Percentiles rank a stretch among this genome's conserved stretches.
phyloP scores from a whole-genome alignment of 2,329 filamentous ascomycete genomes.

The Colletotrichum australisinense region DNA sequence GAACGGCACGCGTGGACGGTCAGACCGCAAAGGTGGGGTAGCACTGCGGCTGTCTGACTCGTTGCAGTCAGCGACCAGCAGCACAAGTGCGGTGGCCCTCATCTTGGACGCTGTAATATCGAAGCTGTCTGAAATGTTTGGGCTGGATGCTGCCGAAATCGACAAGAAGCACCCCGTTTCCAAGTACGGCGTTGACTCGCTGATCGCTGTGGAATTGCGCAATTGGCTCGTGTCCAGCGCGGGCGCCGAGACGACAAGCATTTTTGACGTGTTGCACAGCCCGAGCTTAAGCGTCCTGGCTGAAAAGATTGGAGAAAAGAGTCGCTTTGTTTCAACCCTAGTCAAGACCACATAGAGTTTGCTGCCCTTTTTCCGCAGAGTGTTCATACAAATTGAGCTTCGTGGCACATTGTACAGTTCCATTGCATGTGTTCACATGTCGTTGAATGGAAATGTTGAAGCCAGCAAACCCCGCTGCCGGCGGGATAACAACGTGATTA shows the following conservation, averaged over 20 bases:
- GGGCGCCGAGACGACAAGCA: slow-evolving; percentile 28
- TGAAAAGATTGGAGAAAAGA: slow-evolving; percentile 26
- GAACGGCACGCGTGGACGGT: not conserved
- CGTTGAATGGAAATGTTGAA: no score
- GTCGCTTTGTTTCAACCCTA: not conserved
- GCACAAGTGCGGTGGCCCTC: not conserved
- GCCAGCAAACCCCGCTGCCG: no score
- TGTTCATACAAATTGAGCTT: no score
- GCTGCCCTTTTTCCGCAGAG: no score
- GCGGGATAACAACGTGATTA: no score
- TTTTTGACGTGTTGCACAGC: slow-evolving; percentile 28
- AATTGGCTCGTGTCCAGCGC: slow-evolving; percentile 41
- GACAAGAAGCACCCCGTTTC: slow-evolving; percentile 38
- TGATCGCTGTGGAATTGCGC: slow-evolving; percentile 45
- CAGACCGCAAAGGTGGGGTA: not conserved
- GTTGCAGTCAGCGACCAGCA: slow-evolving; percentile 3
- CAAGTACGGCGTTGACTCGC: slow-evolving; percentile 45
- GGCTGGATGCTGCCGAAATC: slow-evolving; percentile 41
- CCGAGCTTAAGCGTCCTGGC: slow-evolving; percentile 17
- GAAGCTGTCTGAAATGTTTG: slow-evolving; percentile 41
- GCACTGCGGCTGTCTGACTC: slow-evolving; percentile 14
- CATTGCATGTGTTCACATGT: no score
- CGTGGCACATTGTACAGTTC: no score
- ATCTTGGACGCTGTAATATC: slow-evolving; percentile 35
- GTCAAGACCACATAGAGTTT: not conserved